Evolutionary conservation across 192 early-diverging fungal species (phyloP), one percentile per base, ranked within the genome.

Genomic region (Paraglomus occultum): DNA sequence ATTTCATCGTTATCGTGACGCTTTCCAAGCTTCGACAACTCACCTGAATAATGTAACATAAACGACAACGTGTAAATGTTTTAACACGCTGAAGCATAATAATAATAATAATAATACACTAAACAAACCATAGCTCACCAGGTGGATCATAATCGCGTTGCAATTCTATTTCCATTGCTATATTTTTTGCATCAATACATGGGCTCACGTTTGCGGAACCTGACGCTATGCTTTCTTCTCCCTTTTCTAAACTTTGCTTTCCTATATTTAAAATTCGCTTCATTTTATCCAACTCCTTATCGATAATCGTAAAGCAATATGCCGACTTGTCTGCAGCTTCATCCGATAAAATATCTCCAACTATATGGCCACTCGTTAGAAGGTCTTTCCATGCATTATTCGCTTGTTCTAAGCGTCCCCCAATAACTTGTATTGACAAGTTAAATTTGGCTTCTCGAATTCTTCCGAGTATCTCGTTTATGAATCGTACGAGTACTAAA

Each of bases 1-100:
- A 44, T 10, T 10, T 42, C 31, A 67, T 88, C 85, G 62, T 88
- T 88, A 76, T 84, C 81, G 64, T 88, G 85, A 4, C 83, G 70
- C 2, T 65, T 76, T 1, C 80, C 80, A n/a, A 64, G 1, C 8
- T 50, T 4, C 0, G 80, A 81, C 1, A 84, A 62, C 0, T 60
- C 45, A 1, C 84, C 84, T 23, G 53, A 55, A 20, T 10, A 20
- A 55, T n/a, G 17, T 76, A 64, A 31, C 64, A 75, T 6, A 42
- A 17, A 38, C 49, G 23, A 5, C 9, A 23, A 8, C 73, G 44
- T n/a, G n/a, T n/a, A n/a, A n/a, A n/a, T n/a, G n/a, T n/a, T n/a
- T n/a, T n/a, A n/a, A n/a, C n/a, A n/a, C n/a, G n/a, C n/a, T 44
- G 3, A 60, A 18, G 23, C 11, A 42, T 51, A 42, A 23, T 38